Evolutionary conservation across 257 asterid genomes (phyloP).

Genomic region (Solanum boliviense): DNA sequence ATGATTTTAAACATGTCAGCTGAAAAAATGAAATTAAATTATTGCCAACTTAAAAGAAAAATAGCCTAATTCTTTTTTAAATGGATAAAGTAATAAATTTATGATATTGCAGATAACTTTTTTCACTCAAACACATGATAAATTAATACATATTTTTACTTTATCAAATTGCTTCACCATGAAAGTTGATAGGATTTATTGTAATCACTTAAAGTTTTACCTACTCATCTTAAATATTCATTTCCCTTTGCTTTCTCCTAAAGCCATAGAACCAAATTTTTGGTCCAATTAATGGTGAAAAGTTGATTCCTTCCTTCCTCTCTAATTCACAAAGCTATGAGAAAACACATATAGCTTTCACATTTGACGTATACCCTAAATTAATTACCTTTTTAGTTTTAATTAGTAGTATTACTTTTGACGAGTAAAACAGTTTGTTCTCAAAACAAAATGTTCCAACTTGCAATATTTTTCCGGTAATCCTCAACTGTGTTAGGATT

Average conservation of each 20-base stretch:
- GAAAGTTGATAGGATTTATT: neutral
- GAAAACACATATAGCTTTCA: neutral
- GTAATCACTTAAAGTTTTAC: neutral
- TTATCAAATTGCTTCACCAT: neutral
- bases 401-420: neutral
- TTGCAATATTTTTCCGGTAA: neutral
- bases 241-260: neutral
- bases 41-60: too few relatives aligned
- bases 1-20: rapidly evolving
- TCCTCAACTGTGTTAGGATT: neutral
- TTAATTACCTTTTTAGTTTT: neutral
- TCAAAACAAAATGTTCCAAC: neutral
- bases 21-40: rapidly evolving
- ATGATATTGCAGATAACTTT: neutral
- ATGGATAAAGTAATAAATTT: neutral
- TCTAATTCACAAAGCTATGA: neutral
- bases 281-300: neutral
- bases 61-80: too few relatives aligned
- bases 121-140: neutral
- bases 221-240: neutral
- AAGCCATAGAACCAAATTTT: neutral
- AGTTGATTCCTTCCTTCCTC: neutral
- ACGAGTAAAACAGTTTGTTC: neutral
- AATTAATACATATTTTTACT: neutral
- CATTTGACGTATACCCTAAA: neutral